Percentiles rank a stretch among this genome's conserved stretches.
Evolutionary conservation across 2,329 filamentous ascomycete species (phyloP).

Genomic region (Bertia moriformis): DNA sequence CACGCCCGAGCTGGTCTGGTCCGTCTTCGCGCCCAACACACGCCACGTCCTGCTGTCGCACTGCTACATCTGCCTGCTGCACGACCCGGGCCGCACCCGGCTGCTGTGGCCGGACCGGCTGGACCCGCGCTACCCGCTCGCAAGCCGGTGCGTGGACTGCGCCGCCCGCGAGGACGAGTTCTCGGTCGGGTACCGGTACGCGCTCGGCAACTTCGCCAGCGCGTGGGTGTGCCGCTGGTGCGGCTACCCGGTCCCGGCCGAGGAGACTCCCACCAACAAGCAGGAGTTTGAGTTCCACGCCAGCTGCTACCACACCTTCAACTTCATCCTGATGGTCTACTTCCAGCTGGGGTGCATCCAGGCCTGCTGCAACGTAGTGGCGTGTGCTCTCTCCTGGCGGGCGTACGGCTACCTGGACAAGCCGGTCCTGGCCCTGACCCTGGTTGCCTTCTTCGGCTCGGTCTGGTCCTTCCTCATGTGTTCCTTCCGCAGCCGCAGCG

Average conservation of each 20-base stretch:
- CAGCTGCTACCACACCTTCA: slow-evolving; percentile 21
- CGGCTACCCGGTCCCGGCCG: slow-evolving; percentile 18
- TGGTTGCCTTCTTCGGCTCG: slow-evolving; percentile 13
- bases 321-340: slow-evolving; percentile 18
- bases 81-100: slow-evolving; percentile 12
- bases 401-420: slow-evolving; percentile 15
- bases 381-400: slow-evolving; percentile 19
- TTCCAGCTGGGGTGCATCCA: slow-evolving; percentile 22
- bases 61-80: slow-evolving; percentile 22
- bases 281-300: slow-evolving; percentile 23
- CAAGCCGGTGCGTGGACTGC: slow-evolving; percentile 23
- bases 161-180: slow-evolving; percentile 16
- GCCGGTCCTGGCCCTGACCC: slow-evolving; percentile 16
- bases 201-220: slow-evolving; percentile 16
- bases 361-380: slow-evolving; percentile 17
- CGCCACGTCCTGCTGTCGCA: slow-evolving; percentile 19
- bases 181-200: slow-evolving; percentile 17
- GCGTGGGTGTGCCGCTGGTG: slow-evolving; percentile 29
- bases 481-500: slow-evolving; percentile 14
- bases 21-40: slow-evolving; percentile 16
- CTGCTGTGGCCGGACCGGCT: slow-evolving; percentile 16
- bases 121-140: slow-evolving; percentile 19
- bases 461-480: slow-evolving; percentile 13
- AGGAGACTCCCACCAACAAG: slow-evolving; percentile 12
- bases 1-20: slow-evolving; percentile 16